These are phyloP conservation scores for Penicillium sp. DNA, from an alignment of 2,329 filamentous ascomycete genomes.

Conservation along the genomic window DNA sequence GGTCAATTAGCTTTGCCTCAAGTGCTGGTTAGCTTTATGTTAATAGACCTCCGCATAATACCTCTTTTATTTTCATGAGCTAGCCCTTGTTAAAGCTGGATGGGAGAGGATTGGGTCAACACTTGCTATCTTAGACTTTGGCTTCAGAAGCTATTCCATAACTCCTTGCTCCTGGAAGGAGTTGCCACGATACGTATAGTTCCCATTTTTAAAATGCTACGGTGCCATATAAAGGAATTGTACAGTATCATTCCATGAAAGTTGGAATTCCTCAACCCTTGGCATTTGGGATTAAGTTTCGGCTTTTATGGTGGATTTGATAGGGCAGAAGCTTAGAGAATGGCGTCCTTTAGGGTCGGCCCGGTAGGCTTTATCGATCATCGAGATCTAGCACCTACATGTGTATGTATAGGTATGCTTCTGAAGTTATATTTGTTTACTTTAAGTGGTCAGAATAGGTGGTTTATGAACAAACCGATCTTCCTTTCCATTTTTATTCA, in stretches of 20 bases:
- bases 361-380: background rate
- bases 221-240: background rate
- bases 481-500: background rate
- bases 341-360: background rate
- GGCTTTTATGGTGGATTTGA: background rate
- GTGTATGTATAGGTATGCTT: background rate
- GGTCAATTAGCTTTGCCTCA: background rate
- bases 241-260: slow-evolving; percentile 1
- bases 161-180: slow-evolving; percentile 1
- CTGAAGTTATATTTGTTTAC: background rate
- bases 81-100: background rate
- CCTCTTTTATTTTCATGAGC: background rate
- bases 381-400: background rate
- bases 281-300: background rate
- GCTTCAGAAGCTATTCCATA: background rate
- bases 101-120: background rate
- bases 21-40: background rate
- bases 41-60: background rate
- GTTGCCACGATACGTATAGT: background rate
- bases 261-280: slow-evolving; percentile 1
- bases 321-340: background rate
- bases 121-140: too few species aligned
- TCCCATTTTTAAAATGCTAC: background rate
- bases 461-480: background rate
- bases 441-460: background rate